Base-by-base conservation (phyloP, 257 asterid species). In the Salvia hispanica region DNA sequence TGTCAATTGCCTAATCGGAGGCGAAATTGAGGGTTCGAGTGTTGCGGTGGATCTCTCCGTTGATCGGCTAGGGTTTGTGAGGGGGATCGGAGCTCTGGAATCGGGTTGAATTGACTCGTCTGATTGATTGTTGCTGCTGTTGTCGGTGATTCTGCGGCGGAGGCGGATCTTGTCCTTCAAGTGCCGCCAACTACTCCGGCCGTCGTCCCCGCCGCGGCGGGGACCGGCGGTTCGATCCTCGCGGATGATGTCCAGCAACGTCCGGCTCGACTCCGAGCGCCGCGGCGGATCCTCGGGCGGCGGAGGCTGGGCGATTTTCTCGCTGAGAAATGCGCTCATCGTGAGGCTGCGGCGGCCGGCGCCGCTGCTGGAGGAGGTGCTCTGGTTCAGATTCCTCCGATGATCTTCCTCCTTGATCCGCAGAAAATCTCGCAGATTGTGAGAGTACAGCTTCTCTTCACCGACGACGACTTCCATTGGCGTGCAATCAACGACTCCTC, bases 121-220 rank as follows among this genome's bases (percentile, higher is more conserved):
- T 54, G 58, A 73, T 73, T 33, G 75, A 2, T 21, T 25, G 72
- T n/a, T 70, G 64, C 58, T 57, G 51, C 59, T 62, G 3, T 72
- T 62, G 44, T 84, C 89, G 61, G 91, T 78, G 47, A 84, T 82
- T 63, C 79, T 76, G n/a, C 87, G 82, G 48, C 79, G 86, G 66
- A 85, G 83, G 40, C 92, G 86, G 64, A 85, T 88, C 77, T 75
- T 90, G 58, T 82, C 87, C 62, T 40, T 81, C 62, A 93, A 79
- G 2, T 77, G 78, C 55, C 62, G 79, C 97, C 95, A 93, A 56
- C 82, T 79, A 44, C 69, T 64, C 57, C 78, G 72, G 44, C 72
- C 71, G 28, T 83, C 80, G 50, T 31, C 66, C n/a, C 58, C 69
- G 21, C n/a, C 76, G 40, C 75, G 73, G 69, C 62, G 54, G 74